Percentiles rank a stretch among this genome's conserved stretches.
These are phyloP conservation scores for Penicillium capsulatum DNA, from an alignment of 2,329 filamentous ascomycete genomes.

Conservation along the genomic window DNA sequence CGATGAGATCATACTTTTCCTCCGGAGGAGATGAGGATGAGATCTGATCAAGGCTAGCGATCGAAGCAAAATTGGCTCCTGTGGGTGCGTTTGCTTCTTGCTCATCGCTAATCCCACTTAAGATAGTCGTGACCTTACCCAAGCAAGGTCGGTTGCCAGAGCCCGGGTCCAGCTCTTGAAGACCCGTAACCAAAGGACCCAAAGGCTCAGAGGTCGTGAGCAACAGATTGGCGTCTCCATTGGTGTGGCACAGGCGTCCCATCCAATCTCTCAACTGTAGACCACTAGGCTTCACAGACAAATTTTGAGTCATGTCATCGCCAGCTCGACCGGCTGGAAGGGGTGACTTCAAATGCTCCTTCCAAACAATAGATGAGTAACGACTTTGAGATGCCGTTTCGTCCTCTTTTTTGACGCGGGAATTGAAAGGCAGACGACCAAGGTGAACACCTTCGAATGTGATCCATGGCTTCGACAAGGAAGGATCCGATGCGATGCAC, in stretches of 20 bases:
- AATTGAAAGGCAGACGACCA: slow-evolving; percentile 17
- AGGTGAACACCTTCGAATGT: slow-evolving; percentile 20
- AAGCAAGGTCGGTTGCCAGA: slow-evolving; percentile 11
- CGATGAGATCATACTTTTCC: slow-evolving; percentile 10
- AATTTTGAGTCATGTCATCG: slow-evolving; percentile 3
- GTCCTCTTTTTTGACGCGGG: slow-evolving; percentile 10
- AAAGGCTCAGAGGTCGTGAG: slow-evolving; percentile 4
- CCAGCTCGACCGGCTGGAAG: slow-evolving; percentile 3
- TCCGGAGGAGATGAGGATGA: slow-evolving; percentile 7
- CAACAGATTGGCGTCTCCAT: slow-evolving; percentile 10
- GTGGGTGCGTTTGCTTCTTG: too few relatives aligned
- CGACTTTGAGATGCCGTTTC: slow-evolving; percentile 3
- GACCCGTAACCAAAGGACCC: slow-evolving; percentile 5
- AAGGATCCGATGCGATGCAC: slow-evolving; percentile 16
- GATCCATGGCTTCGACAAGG: slow-evolving; percentile 16
- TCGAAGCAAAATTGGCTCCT: background rate
- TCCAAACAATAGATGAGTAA: slow-evolving; percentile 16
- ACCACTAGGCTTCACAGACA: slow-evolving; percentile 3
- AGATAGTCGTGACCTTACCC: slow-evolving; percentile 8
- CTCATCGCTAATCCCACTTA: slow-evolving; percentile 4
- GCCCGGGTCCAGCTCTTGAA: slow-evolving; percentile 1
- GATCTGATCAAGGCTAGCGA: slow-evolving; percentile 5
- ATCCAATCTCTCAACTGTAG: slow-evolving; percentile 15
- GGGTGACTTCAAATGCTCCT: slow-evolving; percentile 16
- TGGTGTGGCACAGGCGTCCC: slow-evolving; percentile 15